phyloP scores from a whole-genome alignment of 1,284 basidiomycete species.

The Erythrobasidium hasegawianum region DNA sequence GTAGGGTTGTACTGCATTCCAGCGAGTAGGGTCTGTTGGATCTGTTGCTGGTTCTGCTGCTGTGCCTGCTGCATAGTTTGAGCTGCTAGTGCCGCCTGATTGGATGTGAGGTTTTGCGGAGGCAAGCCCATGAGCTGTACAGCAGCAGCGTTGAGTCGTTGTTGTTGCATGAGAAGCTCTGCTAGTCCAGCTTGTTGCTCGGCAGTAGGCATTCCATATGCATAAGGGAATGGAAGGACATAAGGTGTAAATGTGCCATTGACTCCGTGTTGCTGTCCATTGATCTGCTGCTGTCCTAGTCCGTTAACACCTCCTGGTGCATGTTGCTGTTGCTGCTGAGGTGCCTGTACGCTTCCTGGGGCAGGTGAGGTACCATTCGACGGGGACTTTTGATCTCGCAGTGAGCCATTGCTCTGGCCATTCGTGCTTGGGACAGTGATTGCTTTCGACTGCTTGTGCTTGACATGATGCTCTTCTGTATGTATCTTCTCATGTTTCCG shows the following conservation, averaged over 20 bases:
- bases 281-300: conserved; percentile 1
- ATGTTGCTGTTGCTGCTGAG: background rate
- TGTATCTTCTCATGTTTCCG: conserved; percentile 99
- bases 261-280: too few relatives aligned
- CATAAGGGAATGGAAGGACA: conserved; percentile 24
- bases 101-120: background rate
- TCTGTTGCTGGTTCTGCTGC: background rate
- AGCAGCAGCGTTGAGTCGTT: conserved; percentile 41
- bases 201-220: conserved; percentile 19
- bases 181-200: conserved; percentile 38
- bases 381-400: background rate
- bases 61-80: background rate
- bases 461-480: conserved; percentile 87
- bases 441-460: conserved; percentile 91
- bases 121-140: conserved; percentile 33
- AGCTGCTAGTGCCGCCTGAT: background rate
- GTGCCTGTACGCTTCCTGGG: too few relatives aligned
- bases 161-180: conserved; percentile 42
- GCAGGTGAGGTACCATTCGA: conserved; percentile 6
- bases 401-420: background rate
- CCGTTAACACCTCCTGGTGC: background rate
- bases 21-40: background rate
- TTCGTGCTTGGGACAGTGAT: conserved; percentile 58
- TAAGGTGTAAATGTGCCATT: conserved; percentile 13
- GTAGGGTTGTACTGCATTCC: conserved; percentile 6